Evolutionary conservation across 371 early-diverging fungal genomes (phyloP), one percentile per base, ranked within the genome.

Genomic region (Funneliformis caledonium): DNA sequence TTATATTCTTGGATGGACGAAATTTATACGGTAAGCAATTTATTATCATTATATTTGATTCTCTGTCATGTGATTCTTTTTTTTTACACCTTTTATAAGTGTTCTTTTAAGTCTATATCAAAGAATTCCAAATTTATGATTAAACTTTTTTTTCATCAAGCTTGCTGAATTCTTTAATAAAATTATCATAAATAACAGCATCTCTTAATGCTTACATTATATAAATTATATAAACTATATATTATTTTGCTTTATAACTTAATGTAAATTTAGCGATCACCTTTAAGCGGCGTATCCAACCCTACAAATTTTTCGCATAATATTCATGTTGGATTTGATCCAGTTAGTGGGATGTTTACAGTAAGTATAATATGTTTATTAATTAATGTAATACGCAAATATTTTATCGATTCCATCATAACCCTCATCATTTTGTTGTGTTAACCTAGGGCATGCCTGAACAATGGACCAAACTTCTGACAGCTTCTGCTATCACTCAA

Each of bases 291-390:
- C 50, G 96, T 96, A 76, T 96, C 97, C 52, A 93, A 90, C 83
- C 98, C 98, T 2, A 96, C 97, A 62, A 95, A 96, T 87, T 97
- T 98, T 86, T 93, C 94, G 69, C 98, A 98, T 86, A 92, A 96
- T 82, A 93, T 97, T 52, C 99, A 99, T 85, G 98, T 98, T 76
- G 98, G 97, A 64, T 98, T 97, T 87, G 98, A 99, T 88, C 94
- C 95, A 22, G 87, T 90, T 81, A 95, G 93, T 77, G 99, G 99
- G 70, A 91, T 93, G 83, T 98, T 98, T 84, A 96, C 96, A 45
- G 96, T 95, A 91, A 85, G 89, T 82, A 56, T 56, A 22, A 60
- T 45, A 12, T 61, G 48, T 33, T 26, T 42, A 47, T 72, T 26
- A 22, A 26, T 19, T 10, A 4, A 5, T 42, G 16, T 11, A 14